Conservation (phyloP, 306 rosid genomes). For the Gastrolobium bilobum region DNA sequence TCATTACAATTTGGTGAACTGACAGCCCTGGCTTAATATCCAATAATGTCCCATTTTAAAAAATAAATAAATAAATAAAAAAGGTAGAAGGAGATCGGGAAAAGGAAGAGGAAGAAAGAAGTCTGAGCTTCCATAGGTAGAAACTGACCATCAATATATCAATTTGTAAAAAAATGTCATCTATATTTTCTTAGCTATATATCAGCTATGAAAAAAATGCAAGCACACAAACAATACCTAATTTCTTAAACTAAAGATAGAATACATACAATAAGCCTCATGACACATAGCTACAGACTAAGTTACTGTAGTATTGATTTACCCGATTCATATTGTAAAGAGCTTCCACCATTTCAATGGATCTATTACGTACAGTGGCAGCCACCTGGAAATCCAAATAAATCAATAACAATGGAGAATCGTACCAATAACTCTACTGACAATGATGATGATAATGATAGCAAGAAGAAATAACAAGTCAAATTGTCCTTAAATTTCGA, state of each 20-base stretch:
- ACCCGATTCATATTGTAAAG: conserved; percentile 86
- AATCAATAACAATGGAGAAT: conserved; percentile 36
- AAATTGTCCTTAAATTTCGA: conserved; percentile 25
- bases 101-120: conserved; percentile 31
- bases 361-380: conserved; percentile 65
- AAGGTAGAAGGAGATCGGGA: background rate
- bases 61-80: background rate
- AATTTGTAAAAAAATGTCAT: conserved; percentile 12
- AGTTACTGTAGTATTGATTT: conserved; percentile 42
- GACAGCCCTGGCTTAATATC: conserved; percentile 23
- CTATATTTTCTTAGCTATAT: conserved; percentile 14
- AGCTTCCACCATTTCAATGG: conserved; percentile 82
- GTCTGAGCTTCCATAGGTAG: conserved; percentile 1
- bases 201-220: background rate
- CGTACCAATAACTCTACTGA: conserved; percentile 21
- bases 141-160: conserved; percentile 8
- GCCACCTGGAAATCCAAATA: conserved; percentile 71
- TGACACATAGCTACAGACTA: conserved; percentile 16
- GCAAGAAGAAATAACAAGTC: background rate
- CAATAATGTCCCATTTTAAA: background rate
- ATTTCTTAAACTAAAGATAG: conserved; percentile 29
- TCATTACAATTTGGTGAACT: conserved; percentile 3
- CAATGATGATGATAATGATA: conserved; percentile 14
- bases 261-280: conserved; percentile 4
- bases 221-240: conserved; percentile 22